phyloP scores from a whole-genome alignment of 1,284 basidiomycete species.

The Chalciporus sp. region DNA sequence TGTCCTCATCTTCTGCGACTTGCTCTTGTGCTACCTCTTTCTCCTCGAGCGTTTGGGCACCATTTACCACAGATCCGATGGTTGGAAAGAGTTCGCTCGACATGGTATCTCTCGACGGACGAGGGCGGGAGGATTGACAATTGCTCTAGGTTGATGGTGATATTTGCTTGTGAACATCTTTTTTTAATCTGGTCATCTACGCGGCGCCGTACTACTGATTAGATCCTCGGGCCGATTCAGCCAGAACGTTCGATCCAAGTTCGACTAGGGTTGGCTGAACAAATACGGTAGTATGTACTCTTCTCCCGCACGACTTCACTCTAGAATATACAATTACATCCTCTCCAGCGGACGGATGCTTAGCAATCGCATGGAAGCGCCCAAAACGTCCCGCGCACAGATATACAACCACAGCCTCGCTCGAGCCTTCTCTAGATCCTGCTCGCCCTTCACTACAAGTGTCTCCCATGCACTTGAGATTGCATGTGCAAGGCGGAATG shows the following conservation, averaged over 20 bases:
- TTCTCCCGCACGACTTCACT: neutral
- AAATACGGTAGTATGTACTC: too few species aligned
- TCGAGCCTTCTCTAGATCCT: constrained; percentile 74
- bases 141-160: neutral
- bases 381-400: constrained; percentile 87
- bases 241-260: neutral
- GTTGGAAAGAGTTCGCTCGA: neutral
- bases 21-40: neutral
- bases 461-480: constrained; percentile 91
- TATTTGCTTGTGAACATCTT: neutral
- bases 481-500: constrained; percentile 76
- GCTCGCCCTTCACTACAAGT: constrained; percentile 81
- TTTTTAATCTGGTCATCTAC: too few species aligned
- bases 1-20: constrained; percentile 32
- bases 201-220: too few species aligned
- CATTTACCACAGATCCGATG: neutral
- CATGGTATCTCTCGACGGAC: neutral
- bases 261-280: too few species aligned
- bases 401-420: constrained; percentile 94
- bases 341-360: constrained; percentile 89
- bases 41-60: neutral
- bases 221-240: neutral
- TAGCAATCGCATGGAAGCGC: constrained; percentile 83
- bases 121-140: neutral
- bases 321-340: constrained; percentile 61